Conservation (phyloP, 768 basidiomycete species). For the Rhodocollybia butyracea region DNA sequence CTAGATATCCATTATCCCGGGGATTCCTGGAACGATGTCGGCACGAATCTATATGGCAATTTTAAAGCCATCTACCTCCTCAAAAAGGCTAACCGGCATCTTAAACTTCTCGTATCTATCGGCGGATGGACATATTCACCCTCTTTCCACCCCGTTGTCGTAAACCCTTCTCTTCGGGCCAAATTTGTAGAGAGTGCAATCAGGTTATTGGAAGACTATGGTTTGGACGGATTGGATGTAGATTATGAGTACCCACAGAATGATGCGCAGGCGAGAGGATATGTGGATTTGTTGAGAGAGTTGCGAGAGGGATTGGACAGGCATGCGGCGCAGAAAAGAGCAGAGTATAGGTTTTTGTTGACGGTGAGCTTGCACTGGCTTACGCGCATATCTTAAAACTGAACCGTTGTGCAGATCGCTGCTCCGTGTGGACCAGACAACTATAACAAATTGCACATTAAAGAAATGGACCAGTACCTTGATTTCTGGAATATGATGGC, state of each 20-base stretch:
- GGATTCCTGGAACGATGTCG: slow-evolving; percentile 92
- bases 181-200: slow-evolving; percentile 83
- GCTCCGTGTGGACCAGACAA: slow-evolving; percentile 91
- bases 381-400: slow-evolving; percentile 5
- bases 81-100: slow-evolving; percentile 80
- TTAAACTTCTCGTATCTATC: slow-evolving; percentile 83
- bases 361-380: slow-evolving; percentile 49
- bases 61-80: slow-evolving; percentile 90
- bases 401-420: slow-evolving; percentile 57
- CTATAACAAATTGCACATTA: slow-evolving; percentile 73
- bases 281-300: slow-evolving; percentile 77
- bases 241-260: slow-evolving; percentile 93
- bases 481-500: slow-evolving; percentile 99
- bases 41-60: slow-evolving; percentile 92
- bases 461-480: slow-evolving; percentile 83
- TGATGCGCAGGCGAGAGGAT: slow-evolving; percentile 75
- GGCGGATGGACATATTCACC: slow-evolving; percentile 96
- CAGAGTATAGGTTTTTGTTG: slow-evolving; percentile 63
- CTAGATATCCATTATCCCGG: slow-evolving; percentile 96
- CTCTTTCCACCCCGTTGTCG: slow-evolving; percentile 80
- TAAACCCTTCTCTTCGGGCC: slow-evolving; percentile 54
- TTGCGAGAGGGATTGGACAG: slow-evolving; percentile 72
- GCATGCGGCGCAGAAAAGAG: slow-evolving; percentile 58
- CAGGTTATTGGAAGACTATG: slow-evolving; percentile 83
- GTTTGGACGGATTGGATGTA: slow-evolving; percentile 87